A percentile compares a stretch with the other conserved stretches of the same genome.
phyloP scores from a whole-genome alignment of 169 alveolate genomes.

The Plasmodium knowlesi region DNA sequence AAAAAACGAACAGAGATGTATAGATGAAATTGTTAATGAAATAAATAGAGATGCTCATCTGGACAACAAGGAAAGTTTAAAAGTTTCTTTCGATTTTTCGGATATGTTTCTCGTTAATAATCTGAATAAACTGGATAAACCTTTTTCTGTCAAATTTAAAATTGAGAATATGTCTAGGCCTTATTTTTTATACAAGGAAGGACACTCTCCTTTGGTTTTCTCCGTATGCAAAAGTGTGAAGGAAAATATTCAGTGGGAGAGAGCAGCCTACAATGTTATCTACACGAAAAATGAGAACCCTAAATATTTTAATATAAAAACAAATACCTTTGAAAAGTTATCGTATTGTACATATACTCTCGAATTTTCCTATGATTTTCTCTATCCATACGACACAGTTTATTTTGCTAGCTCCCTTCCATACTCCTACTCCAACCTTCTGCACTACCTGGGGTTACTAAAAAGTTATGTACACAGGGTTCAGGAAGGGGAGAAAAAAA shows the following conservation, averaged over 20 bases:
- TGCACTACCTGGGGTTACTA: conserved; percentile 10
- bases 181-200: conserved; percentile 44
- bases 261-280: conserved; percentile 46
- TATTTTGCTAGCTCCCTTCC: conserved; percentile 65
- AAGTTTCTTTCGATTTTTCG: conserved; percentile 25
- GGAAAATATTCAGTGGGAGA: conserved; percentile 53
- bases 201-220: conserved; percentile 68
- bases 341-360: conserved; percentile 16
- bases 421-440: conserved; percentile 33
- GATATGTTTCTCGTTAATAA: conserved; percentile 27
- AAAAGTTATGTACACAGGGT: not conserved
- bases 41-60: not conserved
- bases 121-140: conserved; percentile 21
- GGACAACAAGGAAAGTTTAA: not conserved
- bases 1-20: conserved; percentile 8
- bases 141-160: conserved; percentile 46
- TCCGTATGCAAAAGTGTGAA: conserved; percentile 30
- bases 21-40: conserved; percentile 17
- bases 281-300: conserved; percentile 34
- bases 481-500: not conserved
- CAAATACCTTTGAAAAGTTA: conserved; percentile 16
- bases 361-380: conserved; percentile 54
- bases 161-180: conserved; percentile 71
- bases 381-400: conserved; percentile 47
- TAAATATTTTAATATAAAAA: conserved; percentile 34